Conservation (phyloP, 2,329 filamentous ascomycete species). For the Acephala macrosclerotiorum region DNA sequence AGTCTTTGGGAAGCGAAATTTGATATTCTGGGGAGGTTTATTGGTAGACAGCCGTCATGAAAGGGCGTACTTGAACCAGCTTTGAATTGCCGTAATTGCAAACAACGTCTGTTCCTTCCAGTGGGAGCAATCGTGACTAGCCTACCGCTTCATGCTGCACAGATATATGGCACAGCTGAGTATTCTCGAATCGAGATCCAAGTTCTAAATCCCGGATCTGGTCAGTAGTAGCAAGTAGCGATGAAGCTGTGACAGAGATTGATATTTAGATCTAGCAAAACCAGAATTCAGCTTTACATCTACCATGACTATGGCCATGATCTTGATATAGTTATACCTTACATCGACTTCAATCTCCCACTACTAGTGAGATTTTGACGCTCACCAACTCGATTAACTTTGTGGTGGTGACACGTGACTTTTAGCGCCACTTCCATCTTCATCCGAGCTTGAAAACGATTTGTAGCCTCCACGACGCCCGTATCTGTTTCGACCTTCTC, state of each 20-base stretch:
- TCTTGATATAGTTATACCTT: too few species aligned
- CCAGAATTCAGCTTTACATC: too few species aligned
- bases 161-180: too few species aligned
- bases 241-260: too few species aligned
- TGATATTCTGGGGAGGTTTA: constrained; percentile 8
- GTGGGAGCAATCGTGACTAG: neutral
- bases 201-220: too few species aligned
- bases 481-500: constrained; percentile 14
- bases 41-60: neutral
- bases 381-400: neutral
- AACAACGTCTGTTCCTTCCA: neutral
- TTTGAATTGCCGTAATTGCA: neutral
- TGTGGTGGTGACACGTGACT: neutral
- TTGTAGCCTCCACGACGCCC: constrained; percentile 30
- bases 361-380: too few species aligned
- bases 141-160: too few species aligned
- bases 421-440: neutral
- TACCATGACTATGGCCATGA: too few species aligned
- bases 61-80: neutral
- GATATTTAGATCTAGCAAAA: too few species aligned
- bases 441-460: constrained; percentile 16
- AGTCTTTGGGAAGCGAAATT: constrained; percentile 26
- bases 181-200: too few species aligned
- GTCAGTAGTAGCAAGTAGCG: too few species aligned
- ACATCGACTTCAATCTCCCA: too few species aligned